phyloP scores from a whole-genome alignment of 2,329 filamentous ascomycete genomes.

The Pezicula neosporulosa region DNA sequence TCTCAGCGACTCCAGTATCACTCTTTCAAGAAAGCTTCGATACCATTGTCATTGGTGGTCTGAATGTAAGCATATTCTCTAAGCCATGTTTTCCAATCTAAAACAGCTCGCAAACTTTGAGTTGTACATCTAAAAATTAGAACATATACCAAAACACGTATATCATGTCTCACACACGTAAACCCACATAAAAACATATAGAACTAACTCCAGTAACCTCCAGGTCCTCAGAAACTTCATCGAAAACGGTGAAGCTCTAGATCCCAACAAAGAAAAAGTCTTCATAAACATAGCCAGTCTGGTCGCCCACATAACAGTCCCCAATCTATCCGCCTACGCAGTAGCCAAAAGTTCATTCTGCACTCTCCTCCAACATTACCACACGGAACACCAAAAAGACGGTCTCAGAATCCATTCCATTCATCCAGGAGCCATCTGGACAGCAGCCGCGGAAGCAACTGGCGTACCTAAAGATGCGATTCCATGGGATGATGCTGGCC shows the following conservation, averaged over 20 bases:
- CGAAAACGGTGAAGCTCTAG: not conserved
- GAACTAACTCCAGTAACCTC: no score
- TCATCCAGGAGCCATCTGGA: not conserved
- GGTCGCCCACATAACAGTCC: not conserved
- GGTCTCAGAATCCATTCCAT: not conserved
- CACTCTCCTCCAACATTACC: not conserved
- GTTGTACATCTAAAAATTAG: no score
- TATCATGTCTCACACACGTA: no score
- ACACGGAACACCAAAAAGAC: not conserved
- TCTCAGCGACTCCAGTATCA: not conserved
- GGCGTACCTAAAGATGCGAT: not conserved
- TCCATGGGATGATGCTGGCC: constrained; percentile 7
- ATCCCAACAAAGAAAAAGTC: not conserved
- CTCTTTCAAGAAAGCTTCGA: not conserved
- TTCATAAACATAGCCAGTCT: not conserved
- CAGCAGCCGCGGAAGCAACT: not conserved
- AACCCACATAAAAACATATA: no score
- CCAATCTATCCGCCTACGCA: constrained; percentile 1
- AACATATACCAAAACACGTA: no score
- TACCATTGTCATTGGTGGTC: not conserved
- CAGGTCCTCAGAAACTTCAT: not conserved
- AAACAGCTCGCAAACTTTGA: no score
- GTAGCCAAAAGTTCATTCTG: not conserved
- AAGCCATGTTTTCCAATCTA: no score
- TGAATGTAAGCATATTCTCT: not conserved